Base-by-base conservation (phyloP, 1,284 basidiomycete species). In the Trametes sp. region DNA sequence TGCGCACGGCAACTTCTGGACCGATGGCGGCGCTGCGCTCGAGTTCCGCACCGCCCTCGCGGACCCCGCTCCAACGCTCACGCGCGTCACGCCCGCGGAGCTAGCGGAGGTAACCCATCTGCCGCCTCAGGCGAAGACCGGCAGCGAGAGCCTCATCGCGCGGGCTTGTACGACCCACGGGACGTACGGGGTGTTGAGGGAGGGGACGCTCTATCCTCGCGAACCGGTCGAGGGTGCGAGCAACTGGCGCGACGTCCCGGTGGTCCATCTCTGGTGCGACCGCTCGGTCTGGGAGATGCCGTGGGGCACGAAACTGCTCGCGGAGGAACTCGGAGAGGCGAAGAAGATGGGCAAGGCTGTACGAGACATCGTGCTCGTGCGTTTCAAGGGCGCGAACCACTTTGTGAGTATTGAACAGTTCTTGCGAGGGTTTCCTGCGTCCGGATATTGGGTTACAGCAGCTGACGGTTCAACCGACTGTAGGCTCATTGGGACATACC, bases 201-300 rank as follows among this genome's bases (percentile, higher is more conserved):
- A 58, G 2, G 41, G 44, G n/a, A 59, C 52, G 38, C 49, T 64
- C 38, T 54, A 36, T 7, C 46, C 50, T 7, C 16, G 23, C 14
- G 35, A 44, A 5, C 16, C 29, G 1, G 35, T 28, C 11, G 57
- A 46, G 13, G 44, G 23, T 4, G 44, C 42, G 21, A 50, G 48
- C 36, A 49, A 60, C 24, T 62, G 60, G 59, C 28, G 46, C 7
- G 35, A 38, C 2, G 60, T 62, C 11, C 58, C 64, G 48, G 46
- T 62, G 10, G 55, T 61, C 24, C 53, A 57, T 4, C 11, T 67
- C 33, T 67, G 66, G 66, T 31, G 57, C 49, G 61, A 64, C 33
- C 41, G 31, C 16, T 62, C 65, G 6, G 26, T 54, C 11, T 67
- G 63, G 63, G 54, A 64, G 33, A 55, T 62, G 36, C 51, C 46